Conservation (phyloP, 805 yeast species). For the Saturnispora silvae region DNA sequence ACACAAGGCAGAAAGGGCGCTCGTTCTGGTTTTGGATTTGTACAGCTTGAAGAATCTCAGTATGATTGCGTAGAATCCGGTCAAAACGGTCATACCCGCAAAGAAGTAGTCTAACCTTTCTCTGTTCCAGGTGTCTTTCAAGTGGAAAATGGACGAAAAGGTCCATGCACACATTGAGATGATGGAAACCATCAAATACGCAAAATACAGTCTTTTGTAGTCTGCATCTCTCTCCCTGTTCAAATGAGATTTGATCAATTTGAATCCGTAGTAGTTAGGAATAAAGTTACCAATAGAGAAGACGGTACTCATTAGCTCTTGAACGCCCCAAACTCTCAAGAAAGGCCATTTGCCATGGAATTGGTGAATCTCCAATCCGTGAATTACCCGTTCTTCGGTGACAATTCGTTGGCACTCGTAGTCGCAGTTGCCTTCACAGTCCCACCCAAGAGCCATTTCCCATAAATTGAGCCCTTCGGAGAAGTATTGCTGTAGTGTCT, state of each 20-base stretch:
- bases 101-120: constrained; percentile 86
- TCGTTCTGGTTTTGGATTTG: constrained; percentile 24
- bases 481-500: constrained; percentile 30
- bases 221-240: constrained; percentile 15
- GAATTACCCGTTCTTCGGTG: constrained; percentile 40
- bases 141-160: constrained; percentile 76
- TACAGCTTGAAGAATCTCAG: constrained; percentile 55
- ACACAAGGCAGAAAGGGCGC: constrained; percentile 32
- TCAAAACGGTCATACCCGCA: constrained; percentile 80
- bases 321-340: constrained; percentile 61
- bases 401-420: constrained; percentile 81
- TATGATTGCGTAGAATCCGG: constrained; percentile 63
- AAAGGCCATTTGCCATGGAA: constrained; percentile 99
- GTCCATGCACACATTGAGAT: constrained; percentile 83
- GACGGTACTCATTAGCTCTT: constrained; percentile 70
- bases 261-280: constrained; percentile 48
- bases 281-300: constrained; percentile 66
- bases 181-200: constrained; percentile 39
- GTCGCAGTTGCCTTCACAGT: constrained; percentile 75
- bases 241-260: constrained; percentile 22
- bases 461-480: constrained; percentile 32
- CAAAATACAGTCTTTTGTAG: constrained; percentile 22
- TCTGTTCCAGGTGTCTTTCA: constrained; percentile 69
- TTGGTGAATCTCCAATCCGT: constrained; percentile 54
- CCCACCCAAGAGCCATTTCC: constrained; percentile 52